A percentile compares a stretch with the other conserved stretches of the same genome.
Evolutionary conservation across 2,329 filamentous ascomycete species (phyloP).

Genomic region (Elsinoe batatas): DNA sequence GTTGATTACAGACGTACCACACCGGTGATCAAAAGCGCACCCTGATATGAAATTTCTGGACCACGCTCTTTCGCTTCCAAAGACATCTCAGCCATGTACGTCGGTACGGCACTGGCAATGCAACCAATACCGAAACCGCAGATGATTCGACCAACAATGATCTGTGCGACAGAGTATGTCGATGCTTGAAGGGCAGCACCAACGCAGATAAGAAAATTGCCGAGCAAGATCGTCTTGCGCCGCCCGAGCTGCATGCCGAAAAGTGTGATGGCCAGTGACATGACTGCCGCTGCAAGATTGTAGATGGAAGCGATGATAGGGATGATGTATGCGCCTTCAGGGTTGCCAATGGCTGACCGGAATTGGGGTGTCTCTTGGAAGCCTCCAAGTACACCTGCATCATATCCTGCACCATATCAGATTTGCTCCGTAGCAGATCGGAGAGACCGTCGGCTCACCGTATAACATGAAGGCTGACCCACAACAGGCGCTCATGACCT

Average conservation of each 20-base stretch:
- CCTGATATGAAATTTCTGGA: conserved; percentile 22
- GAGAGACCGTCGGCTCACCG: conserved; percentile 17
- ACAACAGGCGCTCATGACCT: conserved; percentile 23
- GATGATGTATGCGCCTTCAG: conserved; percentile 18
- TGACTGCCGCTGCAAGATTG: conserved; percentile 20
- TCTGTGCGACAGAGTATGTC: conserved; percentile 24
- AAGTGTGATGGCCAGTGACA: conserved; percentile 17
- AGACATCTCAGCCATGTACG: conserved; percentile 27
- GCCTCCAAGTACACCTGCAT: conserved; percentile 20
- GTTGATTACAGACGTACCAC: conserved; percentile 8
- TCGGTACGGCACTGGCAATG: conserved; percentile 24
- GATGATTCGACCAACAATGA: conserved; percentile 24
- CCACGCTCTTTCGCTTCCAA: conserved; percentile 21
- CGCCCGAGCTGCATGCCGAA: conserved; percentile 24
- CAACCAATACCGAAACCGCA: conserved; percentile 23
- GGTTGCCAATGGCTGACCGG: conserved; percentile 19
- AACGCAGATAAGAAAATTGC: conserved; percentile 22
- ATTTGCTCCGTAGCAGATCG: neutral
- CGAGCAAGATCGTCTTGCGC: conserved; percentile 24
- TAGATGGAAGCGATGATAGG: conserved; percentile 21
- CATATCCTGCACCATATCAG: conserved; percentile 4
- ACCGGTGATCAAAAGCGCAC: conserved; percentile 20
- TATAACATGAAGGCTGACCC: conserved; percentile 24
- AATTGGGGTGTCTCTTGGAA: conserved; percentile 18
- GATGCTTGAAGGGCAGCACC: conserved; percentile 25